Conservation (phyloP, 352 stramenopile genomes). For the Phytophthora syringae region DNA sequence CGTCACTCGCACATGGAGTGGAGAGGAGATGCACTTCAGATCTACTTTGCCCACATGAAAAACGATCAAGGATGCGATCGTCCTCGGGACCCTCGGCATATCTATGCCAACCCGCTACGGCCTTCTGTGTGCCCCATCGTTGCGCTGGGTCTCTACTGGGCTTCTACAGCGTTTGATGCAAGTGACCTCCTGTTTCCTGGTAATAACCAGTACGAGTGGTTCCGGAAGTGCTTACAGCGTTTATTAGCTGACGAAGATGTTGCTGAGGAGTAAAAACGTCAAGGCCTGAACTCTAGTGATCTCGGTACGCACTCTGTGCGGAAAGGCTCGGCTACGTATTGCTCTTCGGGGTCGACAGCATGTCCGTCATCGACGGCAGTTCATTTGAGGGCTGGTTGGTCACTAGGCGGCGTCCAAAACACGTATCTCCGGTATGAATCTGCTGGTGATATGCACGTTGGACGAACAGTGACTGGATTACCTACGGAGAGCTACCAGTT, state of each 20-base stretch:
- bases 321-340: conserved; percentile 23
- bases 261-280: conserved; percentile 7
- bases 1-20: conserved; percentile 30
- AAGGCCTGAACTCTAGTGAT: conserved; percentile 12
- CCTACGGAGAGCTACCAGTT: conserved; percentile 14
- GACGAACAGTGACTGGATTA: conserved; percentile 11
- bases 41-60: conserved; percentile 49
- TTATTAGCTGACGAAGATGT: conserved; percentile 6
- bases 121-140: conserved; percentile 2
- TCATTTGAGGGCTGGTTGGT: conserved; percentile 16
- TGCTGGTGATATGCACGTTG: conserved; percentile 29
- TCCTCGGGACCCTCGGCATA: conserved; percentile 2
- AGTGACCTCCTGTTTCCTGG: conserved; percentile 10
- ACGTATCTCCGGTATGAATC: conserved; percentile 15
- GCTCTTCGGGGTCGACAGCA: conserved; percentile 20
- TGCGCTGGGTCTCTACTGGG: conserved; percentile 1
- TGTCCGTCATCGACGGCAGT: conserved; percentile 25
- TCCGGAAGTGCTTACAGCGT: background rate
- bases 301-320: conserved; percentile 31
- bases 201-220: conserved; percentile 14
- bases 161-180: background rate
- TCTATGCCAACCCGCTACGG: conserved; percentile 3
- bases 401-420: conserved; percentile 16
- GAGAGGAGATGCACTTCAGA: conserved; percentile 28
- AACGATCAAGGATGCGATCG: conserved; percentile 29